Base-by-base conservation (phyloP, 306 rosid genomes). In the Inga laurina region DNA sequence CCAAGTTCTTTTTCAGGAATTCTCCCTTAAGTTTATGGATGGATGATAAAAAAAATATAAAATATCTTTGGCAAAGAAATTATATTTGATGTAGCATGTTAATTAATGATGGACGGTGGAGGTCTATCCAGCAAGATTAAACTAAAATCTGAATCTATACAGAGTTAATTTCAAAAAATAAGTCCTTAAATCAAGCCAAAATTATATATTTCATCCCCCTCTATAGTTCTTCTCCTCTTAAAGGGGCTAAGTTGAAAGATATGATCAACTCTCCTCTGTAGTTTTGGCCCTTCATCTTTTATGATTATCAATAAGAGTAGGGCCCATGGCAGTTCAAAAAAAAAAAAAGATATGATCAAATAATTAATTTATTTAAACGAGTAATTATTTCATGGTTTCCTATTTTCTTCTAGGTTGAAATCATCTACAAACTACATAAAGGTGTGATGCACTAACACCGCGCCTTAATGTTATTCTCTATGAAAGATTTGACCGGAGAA, bases 361-460 rank as follows among this genome's bases (percentile, higher is more conserved):
- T n/a, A 57, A 54, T 34, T 21, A 69, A 21, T 44, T 21, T 43
- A 43, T 34, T 27, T 16, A 11, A 22, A 59, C 15, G 3, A 22
- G 34, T 45, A 72, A 72, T 19, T 71, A 44, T 44, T 43, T 72
- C 39, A 13, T 22, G 8, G 74, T 76, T 85, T 27, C 84, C 86
- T 37, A 30, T 45, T 85, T 83, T 49, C 41, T 3, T 66, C 59
- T 67, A 3, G 76, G 72, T 27, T 86, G 56, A 67, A 51, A 79
- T 82, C 59, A 62, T 27, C 44, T 62, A 56, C 62, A 76, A 86
- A 88, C 83, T 81, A 79, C 85, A 81, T 81, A 54, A 81, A 78
- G 70, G 45, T 14, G 43, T 45, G 83, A 82, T 82, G 84, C 14
- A 82, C 72, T 82, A 74, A 85, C 65, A 72, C 85, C 85, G 76